A percentile compares a stretch with the other conserved stretches of the same genome.
phyloP scores from a whole-genome alignment of 805 yeast genomes.

The Vanderwaltozyma yarrowii region DNA sequence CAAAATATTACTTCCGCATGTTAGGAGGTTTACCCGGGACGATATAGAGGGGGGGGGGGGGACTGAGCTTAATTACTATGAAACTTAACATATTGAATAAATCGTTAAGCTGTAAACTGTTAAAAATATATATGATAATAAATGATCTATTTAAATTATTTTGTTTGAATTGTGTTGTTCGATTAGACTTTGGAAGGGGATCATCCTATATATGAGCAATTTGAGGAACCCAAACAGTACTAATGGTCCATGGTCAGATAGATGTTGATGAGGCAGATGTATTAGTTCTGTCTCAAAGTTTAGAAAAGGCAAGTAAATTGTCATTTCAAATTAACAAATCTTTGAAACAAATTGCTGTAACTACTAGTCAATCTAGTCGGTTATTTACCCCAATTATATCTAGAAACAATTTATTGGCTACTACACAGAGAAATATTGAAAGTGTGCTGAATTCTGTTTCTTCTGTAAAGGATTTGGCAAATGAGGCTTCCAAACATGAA shows the following conservation, averaged over 20 bases:
- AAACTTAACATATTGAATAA: too few species aligned
- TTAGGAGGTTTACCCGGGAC: too few species aligned
- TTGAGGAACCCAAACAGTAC: too few species aligned
- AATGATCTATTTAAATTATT: too few species aligned
- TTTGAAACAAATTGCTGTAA: slow-evolving; percentile 35
- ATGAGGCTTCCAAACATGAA: slow-evolving; percentile 35
- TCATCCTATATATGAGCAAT: too few species aligned
- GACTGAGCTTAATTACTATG: too few species aligned
- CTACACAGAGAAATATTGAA: slow-evolving; percentile 48
- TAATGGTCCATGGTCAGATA: slow-evolving; percentile 15
- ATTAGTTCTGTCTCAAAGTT: slow-evolving; percentile 67
- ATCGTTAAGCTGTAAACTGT: too few species aligned
- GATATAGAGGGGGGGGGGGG: too few species aligned
- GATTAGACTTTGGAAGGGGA: too few species aligned
- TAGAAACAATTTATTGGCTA: slow-evolving; percentile 46
- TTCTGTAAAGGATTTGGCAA: slow-evolving; percentile 40
- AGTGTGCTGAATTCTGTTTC: slow-evolving; percentile 39
- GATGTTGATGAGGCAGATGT: slow-evolving; percentile 78
- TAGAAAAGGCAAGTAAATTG: slow-evolving; percentile 47
- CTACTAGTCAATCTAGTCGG: slow-evolving; percentile 23
- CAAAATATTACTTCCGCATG: too few species aligned
- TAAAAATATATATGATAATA: too few species aligned
- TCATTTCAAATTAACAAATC: slow-evolving; percentile 47
- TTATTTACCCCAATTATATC: slow-evolving; percentile 64
- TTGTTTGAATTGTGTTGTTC: too few species aligned